These are phyloP conservation scores for Colletotrichum sp. DNA, from an alignment of 2,329 filamentous ascomycete genomes.

Conservation along the genomic window DNA sequence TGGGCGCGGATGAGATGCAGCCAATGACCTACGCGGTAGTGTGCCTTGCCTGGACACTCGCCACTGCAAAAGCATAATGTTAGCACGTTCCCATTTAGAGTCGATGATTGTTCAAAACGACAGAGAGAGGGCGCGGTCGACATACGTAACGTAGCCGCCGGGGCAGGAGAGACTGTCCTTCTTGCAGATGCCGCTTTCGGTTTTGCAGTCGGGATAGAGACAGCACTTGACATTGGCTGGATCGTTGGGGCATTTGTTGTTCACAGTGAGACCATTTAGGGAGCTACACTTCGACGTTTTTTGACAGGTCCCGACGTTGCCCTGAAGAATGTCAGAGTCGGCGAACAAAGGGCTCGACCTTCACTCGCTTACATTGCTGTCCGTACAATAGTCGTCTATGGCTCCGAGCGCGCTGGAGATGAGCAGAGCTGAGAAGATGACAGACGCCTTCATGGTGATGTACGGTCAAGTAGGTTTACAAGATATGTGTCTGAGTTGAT, in stretches of 20 bases:
- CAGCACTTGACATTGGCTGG: constrained; percentile 16
- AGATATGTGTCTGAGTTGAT: background rate
- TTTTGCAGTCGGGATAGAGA: constrained; percentile 14
- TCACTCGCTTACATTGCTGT: background rate
- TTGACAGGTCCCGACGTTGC: constrained; percentile 13
- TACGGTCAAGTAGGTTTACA: background rate
- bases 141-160: constrained; percentile 10
- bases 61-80: background rate
- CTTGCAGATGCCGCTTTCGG: constrained; percentile 7
- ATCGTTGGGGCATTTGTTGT: constrained; percentile 13
- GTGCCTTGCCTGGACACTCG: constrained; percentile 6
- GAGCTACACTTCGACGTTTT: constrained; percentile 9
- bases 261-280: constrained; percentile 2
- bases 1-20: background rate
- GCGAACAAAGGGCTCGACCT: background rate
- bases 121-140: background rate
- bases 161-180: constrained; percentile 5
- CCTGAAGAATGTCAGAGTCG: background rate
- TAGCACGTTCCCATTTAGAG: background rate
- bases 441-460: background rate
- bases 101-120: background rate
- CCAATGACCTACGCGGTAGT: constrained; percentile 5
- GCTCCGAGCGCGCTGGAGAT: background rate
- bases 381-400: constrained; percentile 9
- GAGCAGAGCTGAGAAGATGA: background rate